These are phyloP conservation scores for Syncephalastrum monosporum DNA, from an alignment of 371 early-diverging fungal species.

Conservation along the genomic window DNA sequence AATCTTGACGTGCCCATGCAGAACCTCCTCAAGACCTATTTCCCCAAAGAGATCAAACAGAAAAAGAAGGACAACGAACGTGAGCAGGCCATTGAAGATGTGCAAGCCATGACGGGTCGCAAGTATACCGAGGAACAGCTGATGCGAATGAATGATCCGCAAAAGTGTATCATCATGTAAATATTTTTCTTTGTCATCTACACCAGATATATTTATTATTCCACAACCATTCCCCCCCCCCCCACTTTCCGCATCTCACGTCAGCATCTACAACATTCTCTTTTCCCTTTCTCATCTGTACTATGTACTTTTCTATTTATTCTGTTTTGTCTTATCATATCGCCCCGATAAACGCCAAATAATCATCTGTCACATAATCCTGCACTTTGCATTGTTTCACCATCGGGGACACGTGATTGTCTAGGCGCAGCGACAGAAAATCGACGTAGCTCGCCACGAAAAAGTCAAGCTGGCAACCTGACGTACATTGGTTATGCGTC, in stretches of 20 bases:
- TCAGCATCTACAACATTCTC: too few relatives aligned
- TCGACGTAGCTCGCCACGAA: slow-evolving; percentile 33
- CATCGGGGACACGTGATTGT: slow-evolving; percentile 7
- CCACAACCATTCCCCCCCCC: neutral
- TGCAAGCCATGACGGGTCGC: slow-evolving; percentile 56
- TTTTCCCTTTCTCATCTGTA: too few relatives aligned
- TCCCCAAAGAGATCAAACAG: slow-evolving; percentile 72
- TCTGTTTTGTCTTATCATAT: too few relatives aligned
- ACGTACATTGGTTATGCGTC: too few relatives aligned
- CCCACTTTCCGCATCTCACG: too few relatives aligned
- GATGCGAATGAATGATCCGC: slow-evolving; percentile 27
- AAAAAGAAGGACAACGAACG: slow-evolving; percentile 65
- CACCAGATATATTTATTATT: neutral
- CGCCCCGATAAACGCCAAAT: slow-evolving; percentile 14
- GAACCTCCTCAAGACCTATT: slow-evolving; percentile 69
- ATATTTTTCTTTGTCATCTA: slow-evolving; percentile 8
- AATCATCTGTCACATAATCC: slow-evolving; percentile 28
- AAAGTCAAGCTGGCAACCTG: slow-evolving; percentile 42
- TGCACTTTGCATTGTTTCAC: slow-evolving; percentile 16
- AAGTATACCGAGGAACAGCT: slow-evolving; percentile 38
- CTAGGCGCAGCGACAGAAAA: slow-evolving; percentile 23
- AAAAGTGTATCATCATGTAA: slow-evolving; percentile 44
- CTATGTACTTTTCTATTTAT: too few relatives aligned
- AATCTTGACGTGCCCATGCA: slow-evolving; percentile 64
- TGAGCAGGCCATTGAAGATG: slow-evolving; percentile 65